Evolutionary conservation across 208 protist genomes (phyloP).

Genomic region (Trichomonas gallinae): DNA sequence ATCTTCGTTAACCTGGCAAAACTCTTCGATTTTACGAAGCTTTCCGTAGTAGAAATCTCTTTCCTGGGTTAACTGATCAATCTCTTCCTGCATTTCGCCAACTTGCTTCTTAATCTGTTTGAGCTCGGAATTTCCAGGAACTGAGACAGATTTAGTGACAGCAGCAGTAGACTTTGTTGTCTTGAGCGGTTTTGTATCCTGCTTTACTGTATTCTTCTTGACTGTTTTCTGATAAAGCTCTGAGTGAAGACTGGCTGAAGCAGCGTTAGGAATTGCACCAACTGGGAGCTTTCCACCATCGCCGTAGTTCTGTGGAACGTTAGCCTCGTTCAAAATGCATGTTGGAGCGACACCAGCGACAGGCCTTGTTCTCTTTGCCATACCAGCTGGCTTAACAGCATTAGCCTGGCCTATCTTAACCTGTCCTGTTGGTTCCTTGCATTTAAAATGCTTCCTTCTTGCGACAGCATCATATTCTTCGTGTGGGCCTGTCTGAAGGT

Average conservation of each 20-base stretch:
- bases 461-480: neutral
- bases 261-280: neutral
- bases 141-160: too few relatives aligned
- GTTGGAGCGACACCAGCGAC: neutral
- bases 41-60: slow-evolving; percentile 17
- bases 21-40: neutral
- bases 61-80: neutral
- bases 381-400: neutral
- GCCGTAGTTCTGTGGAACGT: neutral
- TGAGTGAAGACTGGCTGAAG: neutral
- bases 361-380: neutral
- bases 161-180: too few relatives aligned
- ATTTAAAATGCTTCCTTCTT: neutral
- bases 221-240: neutral
- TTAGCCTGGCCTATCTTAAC: neutral
- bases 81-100: neutral
- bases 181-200: too few relatives aligned
- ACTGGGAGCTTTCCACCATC: neutral
- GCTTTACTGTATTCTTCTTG: neutral
- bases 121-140: too few relatives aligned
- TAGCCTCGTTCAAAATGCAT: neutral
- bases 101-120: neutral
- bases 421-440: neutral
- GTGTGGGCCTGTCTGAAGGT: neutral
- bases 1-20: neutral